These are phyloP conservation scores for Sporothrix globosa DNA, from an alignment of 2,329 filamentous ascomycete genomes.

Conservation along the genomic window DNA sequence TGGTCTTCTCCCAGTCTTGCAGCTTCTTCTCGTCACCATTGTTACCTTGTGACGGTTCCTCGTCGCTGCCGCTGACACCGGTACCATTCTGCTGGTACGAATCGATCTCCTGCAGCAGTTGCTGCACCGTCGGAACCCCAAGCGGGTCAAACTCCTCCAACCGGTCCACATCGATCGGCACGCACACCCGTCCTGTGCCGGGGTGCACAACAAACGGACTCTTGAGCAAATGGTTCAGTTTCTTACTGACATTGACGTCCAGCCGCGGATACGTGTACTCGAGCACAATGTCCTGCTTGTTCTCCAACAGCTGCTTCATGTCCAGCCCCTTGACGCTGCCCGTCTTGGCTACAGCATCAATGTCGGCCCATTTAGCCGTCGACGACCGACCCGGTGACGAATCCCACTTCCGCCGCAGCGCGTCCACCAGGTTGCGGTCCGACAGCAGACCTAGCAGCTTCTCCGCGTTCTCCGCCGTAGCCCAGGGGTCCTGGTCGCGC, in stretches of 20 bases:
- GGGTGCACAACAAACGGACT: conserved; percentile 96
- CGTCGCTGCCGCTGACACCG: conserved; percentile 40
- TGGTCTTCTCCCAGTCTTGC: conserved; percentile 96
- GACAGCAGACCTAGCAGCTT: conserved; percentile 84
- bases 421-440: conserved; percentile 74
- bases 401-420: conserved; percentile 88
- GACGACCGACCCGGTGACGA: conserved; percentile 77
- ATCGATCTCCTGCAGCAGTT: conserved; percentile 83
- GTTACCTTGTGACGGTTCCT: conserved; percentile 35
- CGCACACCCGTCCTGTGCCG: conserved; percentile 89
- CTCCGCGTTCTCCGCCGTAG: conserved; percentile 68
- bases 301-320: conserved; percentile 73
- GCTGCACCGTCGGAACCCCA: conserved; percentile 83
- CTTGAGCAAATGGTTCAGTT: conserved; percentile 96
- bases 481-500: conserved; percentile 83
- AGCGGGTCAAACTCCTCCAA: conserved; percentile 87
- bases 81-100: conserved; percentile 63
- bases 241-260: conserved; percentile 96
- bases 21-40: conserved; percentile 46
- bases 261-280: conserved; percentile 98
- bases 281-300: conserved; percentile 93
- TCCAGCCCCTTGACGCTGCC: conserved; percentile 75
- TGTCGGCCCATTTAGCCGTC: conserved; percentile 88
- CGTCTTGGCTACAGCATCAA: conserved; percentile 79
- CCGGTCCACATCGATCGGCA: conserved; percentile 78